Percentiles rank a stretch among this genome's conserved stretches.
These are phyloP conservation scores for Circinella umbellata DNA, from an alignment of 371 early-diverging fungal genomes.

Conservation along the genomic window DNA sequence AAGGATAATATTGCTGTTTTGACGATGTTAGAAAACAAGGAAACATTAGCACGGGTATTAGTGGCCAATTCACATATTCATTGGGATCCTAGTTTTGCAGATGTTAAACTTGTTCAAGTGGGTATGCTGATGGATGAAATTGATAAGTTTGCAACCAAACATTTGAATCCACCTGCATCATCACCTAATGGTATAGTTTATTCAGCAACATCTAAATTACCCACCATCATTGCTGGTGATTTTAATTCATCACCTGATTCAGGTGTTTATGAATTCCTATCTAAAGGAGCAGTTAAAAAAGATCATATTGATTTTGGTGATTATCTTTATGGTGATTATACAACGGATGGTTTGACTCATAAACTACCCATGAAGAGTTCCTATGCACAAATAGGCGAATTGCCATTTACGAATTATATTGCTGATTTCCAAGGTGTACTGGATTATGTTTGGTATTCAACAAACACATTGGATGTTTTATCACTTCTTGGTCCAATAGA, in stretches of 20 bases:
- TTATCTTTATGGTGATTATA: constrained; percentile 87
- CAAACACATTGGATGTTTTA: constrained; percentile 72
- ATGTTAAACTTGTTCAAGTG: constrained; percentile 98
- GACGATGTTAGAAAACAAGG: constrained; percentile 83
- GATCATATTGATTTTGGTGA: constrained; percentile 88
- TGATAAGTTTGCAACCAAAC: constrained; percentile 59
- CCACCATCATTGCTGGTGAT: constrained; percentile 92
- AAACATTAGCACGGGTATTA: constrained; percentile 71
- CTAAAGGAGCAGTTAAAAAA: constrained; percentile 68
- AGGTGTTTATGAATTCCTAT: constrained; percentile 92
- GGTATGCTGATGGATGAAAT: constrained; percentile 95
- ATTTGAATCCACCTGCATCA: constrained; percentile 44
- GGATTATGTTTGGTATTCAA: constrained; percentile 97
- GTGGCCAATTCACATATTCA: constrained; percentile 95
- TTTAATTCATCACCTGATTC: constrained; percentile 95
- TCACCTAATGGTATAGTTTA: constrained; percentile 24
- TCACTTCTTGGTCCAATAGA: constrained; percentile 90
- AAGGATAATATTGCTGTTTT: constrained; percentile 98
- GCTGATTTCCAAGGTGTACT: constrained; percentile 94
- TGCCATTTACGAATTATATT: constrained; percentile 97
- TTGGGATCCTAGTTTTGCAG: constrained; percentile 93
- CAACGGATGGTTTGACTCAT: constrained; percentile 83
- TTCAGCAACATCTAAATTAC: constrained; percentile 51
- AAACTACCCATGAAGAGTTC: constrained; percentile 81
- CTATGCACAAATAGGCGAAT: constrained; percentile 74